These are phyloP conservation scores for Aspergillus phoenicis DNA, from an alignment of 2,329 filamentous ascomycete genomes.

Conservation along the genomic window DNA sequence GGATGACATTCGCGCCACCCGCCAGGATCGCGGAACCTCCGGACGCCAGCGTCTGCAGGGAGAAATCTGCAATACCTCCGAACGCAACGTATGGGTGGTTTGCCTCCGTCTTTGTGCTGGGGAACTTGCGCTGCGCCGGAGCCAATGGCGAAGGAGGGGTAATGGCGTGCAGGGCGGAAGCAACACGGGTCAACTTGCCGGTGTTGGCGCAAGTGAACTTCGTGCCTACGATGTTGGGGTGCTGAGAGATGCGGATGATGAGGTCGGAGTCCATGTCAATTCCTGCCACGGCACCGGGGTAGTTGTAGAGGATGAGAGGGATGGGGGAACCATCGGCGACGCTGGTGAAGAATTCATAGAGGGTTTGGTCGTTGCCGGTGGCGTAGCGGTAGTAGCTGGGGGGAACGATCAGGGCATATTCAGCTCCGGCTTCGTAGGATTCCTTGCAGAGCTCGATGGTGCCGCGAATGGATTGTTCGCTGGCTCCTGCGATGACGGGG, in stretches of 20 bases:
- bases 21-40: constrained; percentile 85
- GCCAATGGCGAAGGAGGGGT: constrained; percentile 55
- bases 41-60: constrained; percentile 76
- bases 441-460: constrained; percentile 75
- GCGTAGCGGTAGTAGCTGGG: constrained; percentile 81
- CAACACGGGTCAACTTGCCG: constrained; percentile 83
- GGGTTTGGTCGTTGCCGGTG: constrained; percentile 68
- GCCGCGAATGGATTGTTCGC: constrained; percentile 77
- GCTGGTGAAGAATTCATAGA: constrained; percentile 72
- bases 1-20: constrained; percentile 83
- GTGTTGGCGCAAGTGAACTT: constrained; percentile 94
- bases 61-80: constrained; percentile 86
- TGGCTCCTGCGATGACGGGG: constrained; percentile 81
- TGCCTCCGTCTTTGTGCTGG: constrained; percentile 32
- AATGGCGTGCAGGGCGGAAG: constrained; percentile 69
- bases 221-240: constrained; percentile 82
- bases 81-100: constrained; percentile 74
- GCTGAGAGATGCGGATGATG: constrained; percentile 74
- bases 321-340: constrained; percentile 76
- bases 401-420: constrained; percentile 77
- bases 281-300: constrained; percentile 81
- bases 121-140: constrained; percentile 25
- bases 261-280: constrained; percentile 90
- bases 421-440: constrained; percentile 69
- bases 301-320: constrained; percentile 87